A percentile compares a stretch with the other conserved stretches of the same genome.
Evolutionary conservation across 805 yeast genomes (phyloP).

Genomic region (Candida pseudoglaebosa): DNA sequence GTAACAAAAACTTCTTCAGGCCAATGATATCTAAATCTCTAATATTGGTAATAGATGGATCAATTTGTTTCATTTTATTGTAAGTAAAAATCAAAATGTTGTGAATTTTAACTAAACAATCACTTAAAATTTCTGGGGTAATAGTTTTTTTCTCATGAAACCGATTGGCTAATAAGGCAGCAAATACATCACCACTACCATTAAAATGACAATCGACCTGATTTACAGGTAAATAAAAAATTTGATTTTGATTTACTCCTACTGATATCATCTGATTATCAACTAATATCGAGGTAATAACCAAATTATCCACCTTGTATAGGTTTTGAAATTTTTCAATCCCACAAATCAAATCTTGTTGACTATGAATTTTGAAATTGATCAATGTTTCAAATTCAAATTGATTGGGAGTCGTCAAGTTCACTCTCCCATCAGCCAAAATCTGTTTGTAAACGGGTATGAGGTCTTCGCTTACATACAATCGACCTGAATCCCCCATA

Average conservation of each 20-base stretch:
- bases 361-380: slow-evolving; percentile 36
- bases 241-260: slow-evolving; percentile 24
- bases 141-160: slow-evolving; percentile 28
- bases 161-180: slow-evolving; percentile 55
- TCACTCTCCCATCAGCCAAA: slow-evolving; percentile 40
- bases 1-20: slow-evolving; percentile 27
- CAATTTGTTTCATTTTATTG: slow-evolving; percentile 16
- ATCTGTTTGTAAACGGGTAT: slow-evolving; percentile 49
- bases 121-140: slow-evolving; percentile 22
- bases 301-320: slow-evolving; percentile 48
- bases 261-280: slow-evolving; percentile 34
- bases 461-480: slow-evolving; percentile 65
- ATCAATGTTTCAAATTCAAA: slow-evolving; percentile 65
- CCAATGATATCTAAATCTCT: slow-evolving; percentile 33
- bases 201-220: slow-evolving; percentile 58
- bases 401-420: slow-evolving; percentile 67
- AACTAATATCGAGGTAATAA: slow-evolving; percentile 54
- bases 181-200: slow-evolving; percentile 74
- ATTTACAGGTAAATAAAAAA: slow-evolving; percentile 39
- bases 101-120: slow-evolving; percentile 23
- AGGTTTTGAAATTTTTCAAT: slow-evolving; percentile 37
- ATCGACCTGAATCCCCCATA: slow-evolving; percentile 81
- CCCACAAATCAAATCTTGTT: slow-evolving; percentile 31
- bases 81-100: slow-evolving; percentile 27
- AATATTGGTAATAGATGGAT: slow-evolving; percentile 18